A percentile compares a stretch with the other conserved stretches of the same genome.
These are phyloP conservation scores for Filobasidium uniguttulatum DNA, from an alignment of 1,284 basidiomycete species.

Conservation along the genomic window DNA sequence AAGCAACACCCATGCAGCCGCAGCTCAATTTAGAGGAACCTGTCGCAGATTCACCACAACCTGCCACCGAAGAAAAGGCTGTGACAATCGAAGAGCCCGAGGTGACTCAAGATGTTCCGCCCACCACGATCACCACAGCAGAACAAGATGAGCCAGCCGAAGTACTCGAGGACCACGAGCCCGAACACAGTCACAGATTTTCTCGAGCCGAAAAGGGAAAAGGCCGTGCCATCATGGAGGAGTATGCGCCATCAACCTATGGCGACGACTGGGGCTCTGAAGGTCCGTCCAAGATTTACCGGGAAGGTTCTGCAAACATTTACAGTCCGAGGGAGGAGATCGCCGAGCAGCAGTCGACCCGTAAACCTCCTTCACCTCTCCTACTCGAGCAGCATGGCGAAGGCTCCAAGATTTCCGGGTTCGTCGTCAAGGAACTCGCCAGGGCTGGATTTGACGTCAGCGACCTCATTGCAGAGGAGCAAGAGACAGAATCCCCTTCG, in stretches of 20 bases:
- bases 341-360: no score
- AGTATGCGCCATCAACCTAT: no score
- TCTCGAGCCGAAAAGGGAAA: constrained; percentile 14
- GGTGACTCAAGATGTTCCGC: neutral
- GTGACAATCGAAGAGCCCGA: neutral
- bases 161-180: neutral
- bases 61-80: neutral
- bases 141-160: neutral
- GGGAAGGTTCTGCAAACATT: no score
- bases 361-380: no score
- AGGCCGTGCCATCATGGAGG: constrained; percentile 6
- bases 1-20: no score
- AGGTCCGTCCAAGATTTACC: no score
- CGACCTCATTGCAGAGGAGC: neutral
- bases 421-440: neutral
- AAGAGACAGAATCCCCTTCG: neutral
- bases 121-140: neutral
- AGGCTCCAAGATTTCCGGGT: neutral
- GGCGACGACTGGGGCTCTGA: no score
- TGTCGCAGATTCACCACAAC: no score
- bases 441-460: neutral
- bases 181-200: neutral
- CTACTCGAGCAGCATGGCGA: neutral
- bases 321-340: no score
- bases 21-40: no score